Evolutionary conservation across 1,139 yeast species (phyloP), one percentile per base, ranked within the genome.

Genomic region (Pichia terricola): DNA sequence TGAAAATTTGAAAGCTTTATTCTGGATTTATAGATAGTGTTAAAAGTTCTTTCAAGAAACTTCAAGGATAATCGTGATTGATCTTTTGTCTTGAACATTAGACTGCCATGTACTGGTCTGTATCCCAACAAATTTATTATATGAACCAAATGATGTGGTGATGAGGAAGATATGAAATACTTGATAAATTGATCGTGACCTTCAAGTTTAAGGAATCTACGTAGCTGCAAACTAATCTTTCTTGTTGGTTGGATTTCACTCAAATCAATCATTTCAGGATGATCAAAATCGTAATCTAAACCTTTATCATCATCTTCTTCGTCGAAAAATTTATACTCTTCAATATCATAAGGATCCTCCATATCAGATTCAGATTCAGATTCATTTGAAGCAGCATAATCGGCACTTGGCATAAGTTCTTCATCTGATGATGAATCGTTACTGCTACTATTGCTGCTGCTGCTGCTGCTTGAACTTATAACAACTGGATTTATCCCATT

Each of bases 111-210:
- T 30, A 8, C 10, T 30, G 80, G 74, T 34, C 66, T 65, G 54
- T 69, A 79, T 2, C 86, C 86, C 31, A 80, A 57, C 41, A 73
- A 54, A 42, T 70, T 62, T 5, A 77, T 72, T 42, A 78, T 61
- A 41, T 58, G 63, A 31, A 75, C 55, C 30, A 81, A 69, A 53
- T 79, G 79, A 27, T 72, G 67, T 10, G 76, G 67, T 25, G 74
- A 67, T 11, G 86, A 77, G 2, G 75, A 72, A 0, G 89, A 85
- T 32, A 84, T 61, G 53, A 86, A 62, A 53, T 84, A 81, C 26
- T 54, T 57, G 28, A 56, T 41, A 41, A 58, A 58, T 48, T 64
- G 61, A 50, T 71, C 63, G 32, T 77, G 69, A 0, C 95, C 95
- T 47, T 74, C 61, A n/a, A 65, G 60, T 56, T 81, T 82, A 44